Percentiles rank a stretch among this genome's conserved stretches.
phyloP scores from a whole-genome alignment of 2,329 filamentous ascomycete species.

The Aspergillus piperis region DNA sequence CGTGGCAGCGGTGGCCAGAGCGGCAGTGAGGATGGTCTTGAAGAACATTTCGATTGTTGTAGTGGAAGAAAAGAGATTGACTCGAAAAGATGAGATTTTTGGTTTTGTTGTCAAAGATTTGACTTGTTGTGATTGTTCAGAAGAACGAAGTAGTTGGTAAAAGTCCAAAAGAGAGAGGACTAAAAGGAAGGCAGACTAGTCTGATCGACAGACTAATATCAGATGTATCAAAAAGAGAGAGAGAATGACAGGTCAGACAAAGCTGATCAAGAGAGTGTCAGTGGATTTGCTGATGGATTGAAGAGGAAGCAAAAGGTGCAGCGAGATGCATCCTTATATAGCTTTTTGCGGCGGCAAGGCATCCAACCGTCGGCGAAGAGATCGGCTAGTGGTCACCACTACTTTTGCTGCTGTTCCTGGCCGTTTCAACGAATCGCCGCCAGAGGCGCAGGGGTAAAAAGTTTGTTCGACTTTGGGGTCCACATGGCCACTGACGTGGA shows the following conservation, averaged over 20 bases:
- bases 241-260: slow-evolving; percentile 17
- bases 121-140: not conserved
- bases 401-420: not conserved
- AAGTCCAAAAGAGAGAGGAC: slow-evolving; percentile 7
- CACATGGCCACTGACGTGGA: slow-evolving; percentile 4
- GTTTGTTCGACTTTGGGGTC: not conserved
- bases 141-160: not conserved
- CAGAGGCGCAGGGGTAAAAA: slow-evolving; percentile 6
- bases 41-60: slow-evolving; percentile 20
- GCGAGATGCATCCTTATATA: not conserved
- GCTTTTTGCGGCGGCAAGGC: not conserved
- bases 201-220: slow-evolving; percentile 27
- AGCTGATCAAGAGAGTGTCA: slow-evolving; percentile 16
- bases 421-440: not conserved
- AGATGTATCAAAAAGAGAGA: slow-evolving; percentile 18
- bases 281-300: slow-evolving; percentile 18
- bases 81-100: not conserved
- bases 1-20: slow-evolving; percentile 17
- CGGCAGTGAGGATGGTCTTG: slow-evolving; percentile 18
- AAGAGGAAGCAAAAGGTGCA: slow-evolving; percentile 5
- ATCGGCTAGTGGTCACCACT: not conserved
- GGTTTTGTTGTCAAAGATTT: not conserved
- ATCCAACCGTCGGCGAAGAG: not conserved
- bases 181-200: slow-evolving; percentile 15
- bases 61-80: not conserved